Conservation (phyloP, 2,329 filamentous ascomycete genomes). For the Mollisia scopiformis region DNA sequence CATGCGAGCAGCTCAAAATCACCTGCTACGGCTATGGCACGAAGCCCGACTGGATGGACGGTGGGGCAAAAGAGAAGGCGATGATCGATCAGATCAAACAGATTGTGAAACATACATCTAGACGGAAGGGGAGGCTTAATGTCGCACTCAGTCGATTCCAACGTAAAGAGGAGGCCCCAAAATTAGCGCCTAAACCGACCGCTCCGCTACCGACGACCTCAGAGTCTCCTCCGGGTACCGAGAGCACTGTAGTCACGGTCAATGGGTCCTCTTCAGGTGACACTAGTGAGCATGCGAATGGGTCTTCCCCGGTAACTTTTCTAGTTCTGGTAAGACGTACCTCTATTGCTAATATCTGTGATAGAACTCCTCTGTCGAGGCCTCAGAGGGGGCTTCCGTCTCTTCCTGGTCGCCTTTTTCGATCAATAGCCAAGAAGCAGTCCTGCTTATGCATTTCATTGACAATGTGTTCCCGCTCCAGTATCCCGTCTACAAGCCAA, state of each 20-base stretch:
- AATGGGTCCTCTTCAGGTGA: neutral
- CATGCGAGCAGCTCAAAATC: conserved; percentile 62
- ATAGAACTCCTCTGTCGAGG: neutral
- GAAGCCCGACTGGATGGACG: conserved; percentile 39
- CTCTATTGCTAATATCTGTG: neutral
- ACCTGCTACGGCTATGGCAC: conserved; percentile 55
- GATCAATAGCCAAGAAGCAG: conserved; percentile 1
- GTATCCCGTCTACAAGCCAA: conserved; percentile 65
- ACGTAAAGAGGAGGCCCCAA: conserved; percentile 11
- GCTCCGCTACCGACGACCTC: neutral
- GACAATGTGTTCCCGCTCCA: conserved; percentile 65
- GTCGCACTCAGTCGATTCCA: neutral
- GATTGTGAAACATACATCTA: conserved; percentile 51
- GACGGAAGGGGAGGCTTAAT: conserved; percentile 40
- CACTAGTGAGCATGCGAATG: neutral
- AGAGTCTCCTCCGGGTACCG: neutral
- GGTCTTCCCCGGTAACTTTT: conserved; percentile 7
- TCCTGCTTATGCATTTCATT: conserved; percentile 48
- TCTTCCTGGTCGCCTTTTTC: neutral
- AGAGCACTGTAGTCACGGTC: neutral
- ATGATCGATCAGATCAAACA: conserved; percentile 57
- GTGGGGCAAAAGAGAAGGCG: conserved; percentile 44
- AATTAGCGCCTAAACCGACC: conserved; percentile 23
- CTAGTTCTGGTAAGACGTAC: too few relatives aligned
- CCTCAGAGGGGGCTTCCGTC: too few relatives aligned